Conservation (phyloP, 78 protist genomes). For the Chrysochromulina tobinii region DNA sequence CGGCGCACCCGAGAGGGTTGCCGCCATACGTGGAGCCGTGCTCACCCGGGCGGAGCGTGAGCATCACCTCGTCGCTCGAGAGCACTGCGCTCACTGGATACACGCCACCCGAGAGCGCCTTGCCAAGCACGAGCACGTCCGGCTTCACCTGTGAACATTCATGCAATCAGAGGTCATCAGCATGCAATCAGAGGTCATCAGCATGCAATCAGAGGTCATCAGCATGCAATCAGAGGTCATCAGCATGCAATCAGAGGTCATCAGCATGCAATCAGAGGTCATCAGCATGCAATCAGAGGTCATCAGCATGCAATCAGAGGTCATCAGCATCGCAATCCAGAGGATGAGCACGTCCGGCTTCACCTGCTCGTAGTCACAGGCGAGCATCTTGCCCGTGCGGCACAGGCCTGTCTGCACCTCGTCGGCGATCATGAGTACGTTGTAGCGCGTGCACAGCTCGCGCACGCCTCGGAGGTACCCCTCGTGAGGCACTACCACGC, state of each 20-base stretch:
- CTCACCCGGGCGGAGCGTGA: slow-evolving; percentile 72
- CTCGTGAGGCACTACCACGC: slow-evolving; percentile 91
- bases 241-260: too few relatives aligned
- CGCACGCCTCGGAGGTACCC: not conserved
- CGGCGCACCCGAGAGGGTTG: slow-evolving; percentile 90
- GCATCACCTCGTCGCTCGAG: slow-evolving; percentile 65
- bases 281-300: too few relatives aligned
- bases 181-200: too few relatives aligned
- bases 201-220: too few relatives aligned
- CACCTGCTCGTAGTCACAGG: slow-evolving; percentile 60
- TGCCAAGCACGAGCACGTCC: slow-evolving; percentile 82
- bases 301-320: too few relatives aligned
- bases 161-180: too few relatives aligned
- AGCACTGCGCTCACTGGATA: slow-evolving; percentile 89
- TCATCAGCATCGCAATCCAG: too few relatives aligned
- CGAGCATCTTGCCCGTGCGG: slow-evolving; percentile 47
- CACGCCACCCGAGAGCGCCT: slow-evolving; percentile 89
- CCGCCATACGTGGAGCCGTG: slow-evolving; percentile 99
- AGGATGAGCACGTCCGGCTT: slow-evolving; percentile 71
- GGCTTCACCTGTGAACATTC: too few relatives aligned
- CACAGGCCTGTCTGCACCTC: slow-evolving; percentile 91
- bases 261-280: too few relatives aligned
- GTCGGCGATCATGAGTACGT: slow-evolving; percentile 92
- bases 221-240: too few relatives aligned
- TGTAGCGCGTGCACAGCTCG: slow-evolving; percentile 85